Evolutionary conservation across 1,284 basidiomycete genomes (phyloP).

Genomic region (Cronartium ribicola): DNA sequence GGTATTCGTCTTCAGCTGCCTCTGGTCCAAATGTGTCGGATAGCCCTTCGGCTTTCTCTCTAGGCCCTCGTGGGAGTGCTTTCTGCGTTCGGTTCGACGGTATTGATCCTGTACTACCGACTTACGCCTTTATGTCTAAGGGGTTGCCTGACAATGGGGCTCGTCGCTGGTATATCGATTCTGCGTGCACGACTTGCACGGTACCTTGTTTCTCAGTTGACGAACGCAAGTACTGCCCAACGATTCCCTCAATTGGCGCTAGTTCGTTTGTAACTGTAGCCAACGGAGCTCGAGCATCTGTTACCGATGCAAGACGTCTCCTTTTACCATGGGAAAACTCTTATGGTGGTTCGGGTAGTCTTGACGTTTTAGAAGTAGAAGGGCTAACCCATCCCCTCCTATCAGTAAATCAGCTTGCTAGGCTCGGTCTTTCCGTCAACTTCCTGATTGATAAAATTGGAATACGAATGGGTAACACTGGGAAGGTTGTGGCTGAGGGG

Average conservation of each 20-base stretch:
- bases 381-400: not conserved
- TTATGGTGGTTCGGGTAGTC: not conserved
- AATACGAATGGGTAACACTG: not conserved
- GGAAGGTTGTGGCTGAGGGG: not conserved
- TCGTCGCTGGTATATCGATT: not conserved
- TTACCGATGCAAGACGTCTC: not conserved
- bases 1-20: too few relatives aligned
- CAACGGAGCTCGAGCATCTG: not conserved
- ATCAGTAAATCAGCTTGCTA: not conserved
- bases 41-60: too few relatives aligned
- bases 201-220: not conserved
- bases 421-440: not conserved
- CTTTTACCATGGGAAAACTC: not conserved
- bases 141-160: too few relatives aligned
- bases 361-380: not conserved
- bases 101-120: too few relatives aligned
- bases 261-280: not conserved
- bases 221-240: not conserved
- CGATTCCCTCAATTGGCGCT: not conserved
- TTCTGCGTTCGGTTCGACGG: too few relatives aligned
- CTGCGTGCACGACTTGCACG: not conserved
- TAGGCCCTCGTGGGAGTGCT: too few relatives aligned
- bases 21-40: too few relatives aligned
- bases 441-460: not conserved
- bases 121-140: too few relatives aligned